Evolutionary conservation across 2,329 filamentous ascomycete genomes (phyloP).

Genomic region (Ophiostoma novo-ulmi): DNA sequence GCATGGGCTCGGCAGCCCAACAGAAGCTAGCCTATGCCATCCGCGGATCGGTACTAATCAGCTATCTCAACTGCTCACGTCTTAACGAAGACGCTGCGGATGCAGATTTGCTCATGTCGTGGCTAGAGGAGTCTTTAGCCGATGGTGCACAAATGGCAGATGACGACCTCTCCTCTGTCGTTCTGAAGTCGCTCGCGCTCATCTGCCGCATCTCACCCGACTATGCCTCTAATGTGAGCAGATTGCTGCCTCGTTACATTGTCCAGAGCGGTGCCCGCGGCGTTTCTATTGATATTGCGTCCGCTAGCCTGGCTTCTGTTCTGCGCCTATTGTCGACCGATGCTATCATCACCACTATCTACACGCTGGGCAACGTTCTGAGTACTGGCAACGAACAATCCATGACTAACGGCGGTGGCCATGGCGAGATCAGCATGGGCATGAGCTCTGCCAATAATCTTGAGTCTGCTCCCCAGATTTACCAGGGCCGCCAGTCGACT

Average conservation of each 20-base stretch:
- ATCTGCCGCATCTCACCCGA: conserved; percentile 69
- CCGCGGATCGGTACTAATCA: conserved; percentile 74
- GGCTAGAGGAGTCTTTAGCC: conserved; percentile 77
- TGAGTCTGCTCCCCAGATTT: conserved; percentile 41
- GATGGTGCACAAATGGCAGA: conserved; percentile 81
- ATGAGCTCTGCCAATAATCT: conserved; percentile 26
- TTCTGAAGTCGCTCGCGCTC: conserved; percentile 76
- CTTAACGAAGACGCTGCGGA: conserved; percentile 79
- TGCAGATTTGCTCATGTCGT: conserved; percentile 69
- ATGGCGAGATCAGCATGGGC: conserved; percentile 30
- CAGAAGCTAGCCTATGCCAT: conserved; percentile 81
- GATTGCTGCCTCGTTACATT: conserved; percentile 77
- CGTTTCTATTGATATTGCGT: conserved; percentile 67
- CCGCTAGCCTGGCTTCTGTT: conserved; percentile 77
- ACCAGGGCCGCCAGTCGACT: conserved; percentile 53
- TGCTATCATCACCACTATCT: conserved; percentile 88
- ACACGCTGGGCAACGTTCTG: conserved; percentile 91
- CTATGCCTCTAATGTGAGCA: conserved; percentile 69
- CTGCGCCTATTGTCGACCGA: conserved; percentile 82
- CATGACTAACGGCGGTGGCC: conserved; percentile 49
- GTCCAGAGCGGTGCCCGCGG: conserved; percentile 72
- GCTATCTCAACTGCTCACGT: conserved; percentile 78
- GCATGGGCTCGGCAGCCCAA: conserved; percentile 78
- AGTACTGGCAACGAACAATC: conserved; percentile 62
- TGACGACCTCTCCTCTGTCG: conserved; percentile 66